These are phyloP conservation scores for Leptographium wingfieldii DNA, from an alignment of 2,329 filamentous ascomycete genomes.

Conservation along the genomic window DNA sequence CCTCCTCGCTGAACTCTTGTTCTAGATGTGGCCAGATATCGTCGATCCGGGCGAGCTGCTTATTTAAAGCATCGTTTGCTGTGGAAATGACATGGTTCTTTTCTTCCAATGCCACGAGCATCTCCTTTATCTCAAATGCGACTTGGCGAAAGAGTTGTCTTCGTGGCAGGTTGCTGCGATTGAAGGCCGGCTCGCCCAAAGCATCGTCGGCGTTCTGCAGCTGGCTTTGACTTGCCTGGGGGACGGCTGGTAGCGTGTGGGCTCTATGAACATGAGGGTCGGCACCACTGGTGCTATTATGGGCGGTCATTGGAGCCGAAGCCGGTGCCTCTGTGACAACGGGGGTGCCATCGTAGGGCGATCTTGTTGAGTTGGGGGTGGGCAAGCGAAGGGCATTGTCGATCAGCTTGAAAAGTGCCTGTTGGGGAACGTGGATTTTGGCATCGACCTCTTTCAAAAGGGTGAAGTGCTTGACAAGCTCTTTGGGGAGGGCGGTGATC, in stretches of 20 bases:
- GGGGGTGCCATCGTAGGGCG: constrained; percentile 30
- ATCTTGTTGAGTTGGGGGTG: constrained; percentile 29
- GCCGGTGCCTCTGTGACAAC: constrained; percentile 19
- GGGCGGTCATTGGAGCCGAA: constrained; percentile 36
- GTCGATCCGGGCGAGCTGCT: constrained; percentile 74
- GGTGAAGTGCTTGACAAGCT: constrained; percentile 91
- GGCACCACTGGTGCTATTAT: constrained; percentile 32
- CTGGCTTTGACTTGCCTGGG: not conserved
- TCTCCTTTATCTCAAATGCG: constrained; percentile 64
- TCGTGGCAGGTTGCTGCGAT: constrained; percentile 47
- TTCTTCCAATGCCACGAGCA: constrained; percentile 86
- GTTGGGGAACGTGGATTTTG: constrained; percentile 82
- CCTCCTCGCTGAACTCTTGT: constrained; percentile 84
- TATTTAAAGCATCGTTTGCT: constrained; percentile 77
- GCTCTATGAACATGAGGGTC: constrained; percentile 2
- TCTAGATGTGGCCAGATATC: constrained; percentile 79
- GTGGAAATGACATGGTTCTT: constrained; percentile 95
- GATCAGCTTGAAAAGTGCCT: constrained; percentile 66
- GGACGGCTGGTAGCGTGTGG: not conserved
- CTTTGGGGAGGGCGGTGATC: constrained; percentile 82
- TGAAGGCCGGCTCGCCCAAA: constrained; percentile 26
- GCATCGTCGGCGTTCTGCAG: not conserved
- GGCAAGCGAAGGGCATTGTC: constrained; percentile 45
- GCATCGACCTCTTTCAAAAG: constrained; percentile 95
- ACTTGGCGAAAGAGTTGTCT: constrained; percentile 68